Evolutionary conservation across 768 basidiomycete genomes (phyloP).

Genomic region (Nidularia pulvinata): DNA sequence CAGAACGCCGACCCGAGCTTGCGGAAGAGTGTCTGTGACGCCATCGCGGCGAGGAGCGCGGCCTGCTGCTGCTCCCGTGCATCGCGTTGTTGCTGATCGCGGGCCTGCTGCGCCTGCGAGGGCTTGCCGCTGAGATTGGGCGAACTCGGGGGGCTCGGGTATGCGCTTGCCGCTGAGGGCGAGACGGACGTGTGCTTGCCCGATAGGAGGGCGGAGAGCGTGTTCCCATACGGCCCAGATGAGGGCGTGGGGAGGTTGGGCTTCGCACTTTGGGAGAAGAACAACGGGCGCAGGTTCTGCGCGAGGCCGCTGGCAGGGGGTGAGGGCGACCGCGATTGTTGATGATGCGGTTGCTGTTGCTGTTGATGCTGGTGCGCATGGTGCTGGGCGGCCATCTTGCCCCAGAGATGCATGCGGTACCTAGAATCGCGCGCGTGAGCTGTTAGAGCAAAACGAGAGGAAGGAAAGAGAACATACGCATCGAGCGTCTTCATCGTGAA

Average conservation of each 20-base stretch:
- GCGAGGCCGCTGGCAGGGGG: background rate
- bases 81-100: conserved; percentile 22
- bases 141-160: background rate
- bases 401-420: conserved; percentile 93
- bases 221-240: conserved; percentile 6
- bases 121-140: background rate
- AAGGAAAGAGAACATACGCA: conserved; percentile 21
- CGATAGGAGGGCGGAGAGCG: background rate
- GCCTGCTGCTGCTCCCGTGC: conserved; percentile 36
- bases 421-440: too few relatives aligned
- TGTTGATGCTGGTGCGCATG: conserved; percentile 33
- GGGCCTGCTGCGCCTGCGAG: background rate
- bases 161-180: background rate
- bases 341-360: conserved; percentile 34
- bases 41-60: conserved; percentile 70
- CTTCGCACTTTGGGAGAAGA: background rate
- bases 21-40: conserved; percentile 72
- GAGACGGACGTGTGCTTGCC: background rate
- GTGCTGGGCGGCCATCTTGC: conserved; percentile 83
- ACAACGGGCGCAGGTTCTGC: background rate
- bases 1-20: conserved; percentile 81
- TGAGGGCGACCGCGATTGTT: conserved; percentile 8
- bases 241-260: conserved; percentile 6
- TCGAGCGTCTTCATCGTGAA: conserved; percentile 91
- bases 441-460: too few relatives aligned